Evolutionary conservation across 192 early-diverging fungal genomes (phyloP).

Genomic region (Backusella circina): DNA sequence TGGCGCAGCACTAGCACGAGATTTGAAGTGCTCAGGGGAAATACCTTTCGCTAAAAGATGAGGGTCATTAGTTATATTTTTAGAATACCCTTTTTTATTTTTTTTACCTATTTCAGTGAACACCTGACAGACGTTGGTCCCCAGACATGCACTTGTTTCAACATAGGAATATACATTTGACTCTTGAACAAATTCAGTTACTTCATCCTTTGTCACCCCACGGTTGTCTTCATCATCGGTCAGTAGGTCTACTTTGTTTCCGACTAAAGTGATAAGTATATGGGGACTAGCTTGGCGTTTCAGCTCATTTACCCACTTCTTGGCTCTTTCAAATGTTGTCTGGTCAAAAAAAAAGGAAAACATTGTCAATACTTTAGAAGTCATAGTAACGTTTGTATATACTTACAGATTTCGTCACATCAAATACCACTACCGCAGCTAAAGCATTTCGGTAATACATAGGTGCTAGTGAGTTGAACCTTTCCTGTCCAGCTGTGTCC

Average conservation of each 20-base stretch:
- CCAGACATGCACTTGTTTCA: constrained; percentile 88
- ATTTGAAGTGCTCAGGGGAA: neutral
- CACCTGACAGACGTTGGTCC: constrained; percentile 81
- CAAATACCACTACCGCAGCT: constrained; percentile 95
- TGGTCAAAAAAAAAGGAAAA: neutral
- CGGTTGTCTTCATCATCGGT: constrained; percentile 6
- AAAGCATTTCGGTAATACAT: constrained; percentile 99
- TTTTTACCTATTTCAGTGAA: constrained; percentile 79
- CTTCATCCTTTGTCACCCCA: constrained; percentile 43
- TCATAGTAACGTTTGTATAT: neutral
- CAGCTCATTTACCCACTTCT: constrained; percentile 96
- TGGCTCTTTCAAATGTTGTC: constrained; percentile 76
- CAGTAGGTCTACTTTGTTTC: constrained; percentile 91
- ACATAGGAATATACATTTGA: constrained; percentile 73
- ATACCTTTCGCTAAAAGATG: neutral
- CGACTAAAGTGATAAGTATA: constrained; percentile 94
- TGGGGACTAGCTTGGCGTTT: constrained; percentile 94
- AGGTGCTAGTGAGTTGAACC: constrained; percentile 86
- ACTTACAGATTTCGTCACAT: constrained; percentile 79
- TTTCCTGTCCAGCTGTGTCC: constrained; percentile 97
- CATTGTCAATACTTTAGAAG: neutral
- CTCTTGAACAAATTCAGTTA: constrained; percentile 47
- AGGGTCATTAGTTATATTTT: neutral
- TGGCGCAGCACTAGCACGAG: neutral
- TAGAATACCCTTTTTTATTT: neutral